phyloP scores from a whole-genome alignment of 352 stramenopile species.

The Pythium coloratum region DNA sequence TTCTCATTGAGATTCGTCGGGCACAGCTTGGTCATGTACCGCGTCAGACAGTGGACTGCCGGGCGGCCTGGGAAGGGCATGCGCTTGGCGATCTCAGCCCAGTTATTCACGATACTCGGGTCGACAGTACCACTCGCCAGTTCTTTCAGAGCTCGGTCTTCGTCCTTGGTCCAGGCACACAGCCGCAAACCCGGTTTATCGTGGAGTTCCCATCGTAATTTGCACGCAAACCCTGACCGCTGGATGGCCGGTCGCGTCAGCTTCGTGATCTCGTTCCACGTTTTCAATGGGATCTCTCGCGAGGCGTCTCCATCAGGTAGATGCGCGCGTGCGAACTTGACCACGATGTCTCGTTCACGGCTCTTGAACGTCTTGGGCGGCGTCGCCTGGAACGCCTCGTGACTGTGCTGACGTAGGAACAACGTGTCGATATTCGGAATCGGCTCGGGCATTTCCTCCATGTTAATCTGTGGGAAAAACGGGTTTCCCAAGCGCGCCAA shows the following conservation, averaged over 20 bases:
- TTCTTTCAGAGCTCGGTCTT: constrained; percentile 22
- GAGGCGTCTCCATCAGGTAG: constrained; percentile 6
- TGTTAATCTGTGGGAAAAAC: constrained; percentile 3
- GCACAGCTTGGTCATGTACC: constrained; percentile 34
- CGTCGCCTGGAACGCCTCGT: constrained; percentile 57
- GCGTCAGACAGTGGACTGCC: constrained; percentile 31
- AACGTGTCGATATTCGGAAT: constrained; percentile 51
- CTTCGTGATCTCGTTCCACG: constrained; percentile 47
- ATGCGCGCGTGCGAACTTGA: constrained; percentile 39
- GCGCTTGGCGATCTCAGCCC: constrained; percentile 27
- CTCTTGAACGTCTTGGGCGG: constrained; percentile 51
- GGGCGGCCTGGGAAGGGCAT: constrained; percentile 26
- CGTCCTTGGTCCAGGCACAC: constrained; percentile 30
- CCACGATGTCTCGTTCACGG: constrained; percentile 57
- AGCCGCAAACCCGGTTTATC: constrained; percentile 52
- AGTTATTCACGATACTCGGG: constrained; percentile 23
- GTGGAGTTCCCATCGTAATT: constrained; percentile 73
- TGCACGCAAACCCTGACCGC: constrained; percentile 66
- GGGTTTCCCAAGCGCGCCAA: background rate
- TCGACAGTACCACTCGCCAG: constrained; percentile 24
- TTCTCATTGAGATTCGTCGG: constrained; percentile 29
- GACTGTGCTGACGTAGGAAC: constrained; percentile 48
- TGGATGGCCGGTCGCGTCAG: constrained; percentile 44
- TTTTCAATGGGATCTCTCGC: constrained; percentile 33
- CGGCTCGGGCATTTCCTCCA: constrained; percentile 33